Evolutionary conservation across 768 basidiomycete species (phyloP).

Genomic region (Termitomyces eurrhizus): DNA sequence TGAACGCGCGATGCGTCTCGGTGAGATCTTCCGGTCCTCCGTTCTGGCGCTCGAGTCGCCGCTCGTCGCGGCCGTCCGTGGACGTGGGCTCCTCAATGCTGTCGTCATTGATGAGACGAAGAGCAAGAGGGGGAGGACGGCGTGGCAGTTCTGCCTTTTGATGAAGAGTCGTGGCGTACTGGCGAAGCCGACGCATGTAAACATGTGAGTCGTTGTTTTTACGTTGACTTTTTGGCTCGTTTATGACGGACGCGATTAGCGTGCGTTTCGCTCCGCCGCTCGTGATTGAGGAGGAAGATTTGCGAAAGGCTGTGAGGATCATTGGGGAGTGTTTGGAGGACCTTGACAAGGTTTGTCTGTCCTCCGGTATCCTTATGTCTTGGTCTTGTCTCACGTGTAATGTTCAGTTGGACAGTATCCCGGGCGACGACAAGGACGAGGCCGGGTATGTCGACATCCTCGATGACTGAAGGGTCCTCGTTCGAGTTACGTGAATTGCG

Average conservation of each 20-base stretch:
- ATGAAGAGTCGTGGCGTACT: conserved; percentile 89
- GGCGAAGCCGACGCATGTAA: conserved; percentile 94
- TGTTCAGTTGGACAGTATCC: conserved; percentile 43
- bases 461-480: conserved; percentile 3
- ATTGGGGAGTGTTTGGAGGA: conserved; percentile 78
- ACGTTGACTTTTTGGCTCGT: not conserved
- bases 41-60: conserved; percentile 62
- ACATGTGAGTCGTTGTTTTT: conserved; percentile 60
- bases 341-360: conserved; percentile 63
- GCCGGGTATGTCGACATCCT: conserved; percentile 40
- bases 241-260: conserved; percentile 34
- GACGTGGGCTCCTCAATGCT: conserved; percentile 87
- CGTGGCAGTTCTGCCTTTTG: conserved; percentile 94
- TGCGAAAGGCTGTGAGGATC: conserved; percentile 68
- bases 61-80: conserved; percentile 75
- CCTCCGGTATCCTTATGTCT: conserved; percentile 15
- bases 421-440: conserved; percentile 60
- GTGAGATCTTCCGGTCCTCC: conserved; percentile 72
- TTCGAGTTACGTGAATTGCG: conserved; percentile 9
- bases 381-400: not conserved
- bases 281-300: conserved; percentile 86
- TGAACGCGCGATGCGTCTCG: conserved; percentile 74
- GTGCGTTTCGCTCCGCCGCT: conserved; percentile 96
- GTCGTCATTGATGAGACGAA: conserved; percentile 86
- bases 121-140: conserved; percentile 74